Evolutionary conservation across 2,329 filamentous ascomycete genomes (phyloP), one percentile per base, ranked within the genome.

Genomic region (Pseudogymnoascus sp.): DNA sequence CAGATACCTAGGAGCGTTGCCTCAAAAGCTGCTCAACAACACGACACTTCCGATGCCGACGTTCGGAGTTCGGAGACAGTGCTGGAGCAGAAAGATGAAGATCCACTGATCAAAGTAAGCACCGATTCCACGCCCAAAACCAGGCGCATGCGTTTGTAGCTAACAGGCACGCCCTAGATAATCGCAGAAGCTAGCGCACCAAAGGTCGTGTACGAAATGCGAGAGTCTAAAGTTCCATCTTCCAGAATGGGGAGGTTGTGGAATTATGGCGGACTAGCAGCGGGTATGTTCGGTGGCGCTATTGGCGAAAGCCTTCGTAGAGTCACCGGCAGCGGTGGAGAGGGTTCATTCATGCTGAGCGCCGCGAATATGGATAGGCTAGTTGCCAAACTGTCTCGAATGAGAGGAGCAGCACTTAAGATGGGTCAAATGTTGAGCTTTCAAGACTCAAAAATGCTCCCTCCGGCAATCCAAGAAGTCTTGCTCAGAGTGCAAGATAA

Each of bases 371-470:
- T 97, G 84, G 93, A 97, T 73, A 85, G 96, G 59, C 82, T 99
- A 7, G 95, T 99, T 1, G 82, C 91, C 4, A 97, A 96, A 75
- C 82, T 99, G 2, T 97, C 93, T 2, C 89, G 90, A 21, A 99
- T 99, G 95, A 86, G 95, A 71, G 95, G 95, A 39, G 96, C 95
- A 5, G 95, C 95, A n/a, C 80, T 99, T 45, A 99, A 99, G 78
- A 78, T 99, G 26, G 96, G 95, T 0, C 95, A 99, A 78, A 95
- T 97, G 89, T 89, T 99, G 81, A 97, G 92, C 74, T 95, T 99
- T 72, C 95, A 99, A 79, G 95, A 99, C 77, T 86, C 91, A 39
- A 97, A 96, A 75, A 92, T 97, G 86, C 83, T 99, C 8, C 95
- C 95, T 0, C 85, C 84, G 0, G 85, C 90, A 1, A 92, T 99